phyloP scores from a whole-genome alignment of 441 rosid species.

The Populus tomentosa region DNA sequence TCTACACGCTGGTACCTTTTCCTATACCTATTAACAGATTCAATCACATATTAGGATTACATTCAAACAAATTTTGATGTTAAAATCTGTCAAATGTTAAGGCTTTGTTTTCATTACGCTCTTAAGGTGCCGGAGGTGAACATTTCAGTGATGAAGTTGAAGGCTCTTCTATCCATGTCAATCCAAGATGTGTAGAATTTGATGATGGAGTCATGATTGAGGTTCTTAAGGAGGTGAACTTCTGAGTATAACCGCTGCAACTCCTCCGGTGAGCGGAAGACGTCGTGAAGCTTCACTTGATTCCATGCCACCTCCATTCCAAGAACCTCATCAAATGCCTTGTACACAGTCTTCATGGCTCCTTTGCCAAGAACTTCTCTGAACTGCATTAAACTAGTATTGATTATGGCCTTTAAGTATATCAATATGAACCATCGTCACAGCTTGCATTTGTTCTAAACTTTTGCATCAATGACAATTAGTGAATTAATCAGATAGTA shows the following conservation, averaged over 20 bases:
- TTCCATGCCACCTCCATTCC: constrained; percentile 91
- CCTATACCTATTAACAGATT: constrained; percentile 39
- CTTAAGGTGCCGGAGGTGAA: constrained; percentile 74
- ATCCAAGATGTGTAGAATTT: constrained; percentile 68
- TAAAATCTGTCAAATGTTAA: not conserved
- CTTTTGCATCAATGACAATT: not conserved
- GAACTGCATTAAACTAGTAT: constrained; percentile 38
- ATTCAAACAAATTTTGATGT: not conserved
- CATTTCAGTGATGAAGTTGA: constrained; percentile 79
- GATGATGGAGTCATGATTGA: constrained; percentile 58
- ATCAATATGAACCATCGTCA: not conserved
- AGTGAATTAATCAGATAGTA: not conserved
- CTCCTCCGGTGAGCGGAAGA: constrained; percentile 52
- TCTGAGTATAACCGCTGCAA: constrained; percentile 64
- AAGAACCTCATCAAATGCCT: constrained; percentile 63
- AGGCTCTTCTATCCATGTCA: constrained; percentile 45
- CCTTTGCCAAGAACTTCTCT: constrained; percentile 74
- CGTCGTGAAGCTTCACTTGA: constrained; percentile 51
- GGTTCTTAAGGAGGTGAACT: constrained; percentile 62
- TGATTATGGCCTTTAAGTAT: not conserved
- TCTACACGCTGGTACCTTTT: constrained; percentile 62
- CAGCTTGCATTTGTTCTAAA: not conserved
- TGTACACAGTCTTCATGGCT: constrained; percentile 85
- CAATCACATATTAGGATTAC: not conserved
- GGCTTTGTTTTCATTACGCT: constrained; percentile 26